Evolutionary conservation across 208 protist species (phyloP).

Genomic region (Crithidia brevicula): DNA sequence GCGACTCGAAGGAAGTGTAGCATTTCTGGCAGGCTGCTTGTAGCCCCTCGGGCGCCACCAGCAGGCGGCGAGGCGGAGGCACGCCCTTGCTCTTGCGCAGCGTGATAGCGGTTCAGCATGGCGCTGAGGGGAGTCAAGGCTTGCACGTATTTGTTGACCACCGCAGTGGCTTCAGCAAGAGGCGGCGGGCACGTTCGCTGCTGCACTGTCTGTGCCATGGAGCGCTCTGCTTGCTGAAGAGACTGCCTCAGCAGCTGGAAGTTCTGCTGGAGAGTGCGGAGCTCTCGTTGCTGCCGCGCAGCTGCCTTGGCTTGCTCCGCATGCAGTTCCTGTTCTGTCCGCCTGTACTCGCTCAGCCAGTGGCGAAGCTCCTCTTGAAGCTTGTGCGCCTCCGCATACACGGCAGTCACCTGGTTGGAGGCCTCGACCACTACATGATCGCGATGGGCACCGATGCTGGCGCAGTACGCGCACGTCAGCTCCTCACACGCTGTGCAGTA

Average conservation of each 20-base stretch:
- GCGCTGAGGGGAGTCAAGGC: conserved; percentile 43
- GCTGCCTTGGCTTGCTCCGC: conserved; percentile 33
- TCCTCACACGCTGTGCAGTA: conserved; percentile 59
- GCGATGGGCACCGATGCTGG: conserved; percentile 58
- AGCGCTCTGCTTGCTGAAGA: conserved; percentile 33
- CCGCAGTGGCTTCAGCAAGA: conserved; percentile 36
- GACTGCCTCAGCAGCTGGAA: conserved; percentile 39
- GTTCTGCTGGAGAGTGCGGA: conserved; percentile 29
- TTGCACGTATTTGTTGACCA: conserved; percentile 43
- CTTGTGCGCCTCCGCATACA: conserved; percentile 37
- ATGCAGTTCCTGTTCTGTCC: conserved; percentile 41
- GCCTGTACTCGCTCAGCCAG: conserved; percentile 46
- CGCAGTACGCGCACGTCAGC: conserved; percentile 75
- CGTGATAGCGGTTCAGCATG: conserved; percentile 36
- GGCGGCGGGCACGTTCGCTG: conserved; percentile 32
- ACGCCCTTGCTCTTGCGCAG: not conserved
- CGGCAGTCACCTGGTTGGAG: conserved; percentile 24
- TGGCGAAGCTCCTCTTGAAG: conserved; percentile 54
- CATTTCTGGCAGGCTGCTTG: conserved; percentile 13
- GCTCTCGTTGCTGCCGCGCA: conserved; percentile 26
- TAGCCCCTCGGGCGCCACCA: not conserved
- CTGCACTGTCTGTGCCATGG: conserved; percentile 30
- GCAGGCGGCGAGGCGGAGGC: not conserved
- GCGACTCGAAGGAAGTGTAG: conserved; percentile 26
- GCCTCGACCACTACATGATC: conserved; percentile 58